These are phyloP conservation scores for Aspergillus sclerotialis DNA, from an alignment of 2,329 filamentous ascomycete genomes.

Conservation along the genomic window DNA sequence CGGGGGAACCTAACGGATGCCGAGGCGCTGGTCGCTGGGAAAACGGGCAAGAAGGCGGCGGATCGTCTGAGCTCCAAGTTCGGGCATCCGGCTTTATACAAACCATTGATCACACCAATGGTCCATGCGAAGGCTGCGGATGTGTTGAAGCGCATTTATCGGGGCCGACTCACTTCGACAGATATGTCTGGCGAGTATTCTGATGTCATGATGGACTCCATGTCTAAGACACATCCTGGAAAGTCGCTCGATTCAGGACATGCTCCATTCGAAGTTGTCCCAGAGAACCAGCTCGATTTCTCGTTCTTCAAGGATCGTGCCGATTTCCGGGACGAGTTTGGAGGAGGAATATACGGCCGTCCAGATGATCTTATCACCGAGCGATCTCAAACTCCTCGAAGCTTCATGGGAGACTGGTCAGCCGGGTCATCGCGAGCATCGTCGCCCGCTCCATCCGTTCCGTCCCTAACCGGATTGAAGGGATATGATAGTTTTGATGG, in stretches of 20 bases:
- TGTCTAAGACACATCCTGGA: constrained; percentile 56
- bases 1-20: constrained; percentile 53
- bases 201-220: constrained; percentile 73
- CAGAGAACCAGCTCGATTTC: constrained; percentile 80
- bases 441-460: constrained; percentile 33
- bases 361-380: constrained; percentile 40
- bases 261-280: constrained; percentile 82
- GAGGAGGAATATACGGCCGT: constrained; percentile 56
- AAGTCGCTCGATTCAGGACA: constrained; percentile 40
- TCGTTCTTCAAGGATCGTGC: constrained; percentile 84
- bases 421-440: constrained; percentile 13
- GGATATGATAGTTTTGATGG: constrained; percentile 19
- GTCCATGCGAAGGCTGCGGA: constrained; percentile 87
- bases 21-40: constrained; percentile 34
- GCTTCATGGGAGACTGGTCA: constrained; percentile 30
- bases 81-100: constrained; percentile 85
- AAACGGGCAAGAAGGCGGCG: constrained; percentile 39
- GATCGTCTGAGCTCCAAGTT: constrained; percentile 69
- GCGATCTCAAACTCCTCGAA: constrained; percentile 37
- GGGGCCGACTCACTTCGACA: constrained; percentile 62
- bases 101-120: constrained; percentile 87
- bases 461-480: constrained; percentile 19
- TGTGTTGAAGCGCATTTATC: constrained; percentile 76
- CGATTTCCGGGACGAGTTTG: constrained; percentile 81
- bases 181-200: constrained; percentile 48